phyloP scores from a whole-genome alignment of 345 rosid genomes.

The Kandelia obovata region DNA sequence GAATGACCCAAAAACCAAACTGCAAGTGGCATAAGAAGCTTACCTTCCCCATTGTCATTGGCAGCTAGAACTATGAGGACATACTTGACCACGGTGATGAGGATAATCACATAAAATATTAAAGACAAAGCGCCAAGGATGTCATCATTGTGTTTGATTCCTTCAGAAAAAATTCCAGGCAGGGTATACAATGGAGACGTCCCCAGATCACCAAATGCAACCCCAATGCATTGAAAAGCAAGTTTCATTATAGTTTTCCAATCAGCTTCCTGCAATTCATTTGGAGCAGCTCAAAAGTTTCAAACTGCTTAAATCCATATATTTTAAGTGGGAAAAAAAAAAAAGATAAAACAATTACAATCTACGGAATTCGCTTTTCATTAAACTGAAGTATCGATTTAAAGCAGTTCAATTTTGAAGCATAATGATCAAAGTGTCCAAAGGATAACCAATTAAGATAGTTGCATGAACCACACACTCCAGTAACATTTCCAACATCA shows the following conservation, averaged over 20 bases:
- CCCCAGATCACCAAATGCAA: slow-evolving; percentile 39
- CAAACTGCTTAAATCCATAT: too few relatives aligned
- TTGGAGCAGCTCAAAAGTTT: too few relatives aligned
- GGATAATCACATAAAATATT: slow-evolving; percentile 21
- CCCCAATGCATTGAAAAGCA: slow-evolving; percentile 36
- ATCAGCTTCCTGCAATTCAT: not conserved
- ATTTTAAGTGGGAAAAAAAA: too few relatives aligned
- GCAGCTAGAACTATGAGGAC: slow-evolving; percentile 23
- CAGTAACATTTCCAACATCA: too few relatives aligned
- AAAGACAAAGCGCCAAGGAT: slow-evolving; percentile 25
- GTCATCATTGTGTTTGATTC: slow-evolving; percentile 21
- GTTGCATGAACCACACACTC: too few relatives aligned
- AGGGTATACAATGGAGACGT: slow-evolving; percentile 29
- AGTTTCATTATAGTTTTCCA: slow-evolving; percentile 13
- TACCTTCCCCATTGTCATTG: slow-evolving; percentile 38
- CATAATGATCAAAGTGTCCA: too few relatives aligned
- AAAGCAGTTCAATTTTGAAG: too few relatives aligned
- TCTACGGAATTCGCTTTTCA: too few relatives aligned
- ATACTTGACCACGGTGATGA: slow-evolving; percentile 24
- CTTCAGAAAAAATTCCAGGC: slow-evolving; percentile 17
- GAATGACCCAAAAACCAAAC: too few relatives aligned
- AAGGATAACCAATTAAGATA: too few relatives aligned
- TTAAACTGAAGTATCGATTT: too few relatives aligned
- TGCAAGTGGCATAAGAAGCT: not conserved
- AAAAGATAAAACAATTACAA: too few relatives aligned